A percentile compares a stretch with the other conserved stretches of the same genome.
phyloP scores from a whole-genome alignment of 805 yeast species.

The Candida palmyrensis region DNA sequence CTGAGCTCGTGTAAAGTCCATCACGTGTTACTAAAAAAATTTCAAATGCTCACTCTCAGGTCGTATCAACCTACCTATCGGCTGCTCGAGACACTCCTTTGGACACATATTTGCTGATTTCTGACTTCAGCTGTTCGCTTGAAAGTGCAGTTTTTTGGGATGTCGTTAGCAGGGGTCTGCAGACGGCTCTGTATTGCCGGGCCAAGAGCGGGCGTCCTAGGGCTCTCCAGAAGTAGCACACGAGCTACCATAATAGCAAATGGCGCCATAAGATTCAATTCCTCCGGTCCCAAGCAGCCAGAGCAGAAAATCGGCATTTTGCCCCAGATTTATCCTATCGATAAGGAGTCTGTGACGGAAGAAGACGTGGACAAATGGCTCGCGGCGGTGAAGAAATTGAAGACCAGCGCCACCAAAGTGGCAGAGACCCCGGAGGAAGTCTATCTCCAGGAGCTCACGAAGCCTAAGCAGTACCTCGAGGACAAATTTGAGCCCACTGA shows the following conservation, averaged over 20 bases:
- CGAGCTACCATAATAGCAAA: too few species aligned
- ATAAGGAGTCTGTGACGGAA: constrained; percentile 33
- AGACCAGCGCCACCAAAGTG: constrained; percentile 25
- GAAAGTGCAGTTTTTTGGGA: too few species aligned
- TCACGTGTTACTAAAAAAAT: too few species aligned
- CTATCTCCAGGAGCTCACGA: constrained; percentile 33
- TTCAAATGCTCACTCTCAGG: too few species aligned
- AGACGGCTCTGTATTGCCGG: constrained; percentile 8
- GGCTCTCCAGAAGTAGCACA: constrained; percentile 6
- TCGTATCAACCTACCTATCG: too few species aligned
- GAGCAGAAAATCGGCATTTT: constrained; percentile 13
- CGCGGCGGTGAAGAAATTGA: constrained; percentile 37
- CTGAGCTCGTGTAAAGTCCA: too few species aligned
- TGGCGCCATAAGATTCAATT: constrained; percentile 1
- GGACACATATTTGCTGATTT: too few species aligned
- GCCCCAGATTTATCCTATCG: constrained; percentile 34
- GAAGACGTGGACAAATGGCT: constrained; percentile 45
- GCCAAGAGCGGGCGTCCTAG: background rate
- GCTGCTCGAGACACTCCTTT: too few species aligned
- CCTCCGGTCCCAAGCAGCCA: background rate
- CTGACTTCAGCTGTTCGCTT: too few species aligned
- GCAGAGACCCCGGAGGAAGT: constrained; percentile 26
- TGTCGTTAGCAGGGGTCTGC: background rate
- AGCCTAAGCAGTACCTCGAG: constrained; percentile 29
- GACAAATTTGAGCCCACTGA: constrained; percentile 51